A percentile compares a stretch with the other conserved stretches of the same genome.
phyloP scores from a whole-genome alignment of 2,329 filamentous ascomycete species.

The Pestalotiopsis fici region DNA sequence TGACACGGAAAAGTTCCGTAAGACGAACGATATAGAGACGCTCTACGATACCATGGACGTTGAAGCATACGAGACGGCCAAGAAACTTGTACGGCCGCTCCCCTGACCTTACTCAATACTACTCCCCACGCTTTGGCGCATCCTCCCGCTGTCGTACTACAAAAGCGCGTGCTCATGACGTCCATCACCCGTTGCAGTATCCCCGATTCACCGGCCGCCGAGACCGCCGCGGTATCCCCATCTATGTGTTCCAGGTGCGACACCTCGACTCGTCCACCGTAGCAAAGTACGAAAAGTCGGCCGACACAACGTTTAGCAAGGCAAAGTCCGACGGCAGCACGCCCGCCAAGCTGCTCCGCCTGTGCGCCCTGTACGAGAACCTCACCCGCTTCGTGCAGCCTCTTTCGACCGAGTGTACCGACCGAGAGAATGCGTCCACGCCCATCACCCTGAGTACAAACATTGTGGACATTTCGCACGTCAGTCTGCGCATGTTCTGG shows the following conservation, averaged over 20 bases:
- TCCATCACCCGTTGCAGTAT: conserved; percentile 58
- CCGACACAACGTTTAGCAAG: conserved; percentile 50
- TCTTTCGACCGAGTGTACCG: conserved; percentile 73
- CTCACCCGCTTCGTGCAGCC: conserved; percentile 85
- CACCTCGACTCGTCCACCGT: conserved; percentile 83
- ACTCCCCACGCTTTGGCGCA: not conserved
- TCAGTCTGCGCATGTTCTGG: conserved; percentile 93
- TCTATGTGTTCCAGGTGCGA: conserved; percentile 88
- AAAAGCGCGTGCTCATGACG: conserved; percentile 2
- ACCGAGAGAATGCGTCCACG: conserved; percentile 73
- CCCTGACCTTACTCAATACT: not conserved
- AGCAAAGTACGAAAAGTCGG: conserved; percentile 71
- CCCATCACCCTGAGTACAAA: conserved; percentile 92
- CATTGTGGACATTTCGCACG: conserved; percentile 88
- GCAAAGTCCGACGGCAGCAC: conserved; percentile 68
- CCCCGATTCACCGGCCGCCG: conserved; percentile 93
- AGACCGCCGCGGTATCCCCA: conserved; percentile 86
- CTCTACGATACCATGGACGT: conserved; percentile 87
- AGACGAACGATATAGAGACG: conserved; percentile 73
- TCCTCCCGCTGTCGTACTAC: not conserved
- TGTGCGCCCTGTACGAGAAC: conserved; percentile 94
- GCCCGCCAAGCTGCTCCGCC: conserved; percentile 74
- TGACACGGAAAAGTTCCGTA: conserved; percentile 86
- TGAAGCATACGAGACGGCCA: conserved; percentile 78
- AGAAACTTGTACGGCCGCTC: conserved; percentile 61